Evolutionary conservation across 768 basidiomycete genomes (phyloP), one percentile per base, ranked within the genome.

Genomic region (Clavulina sp.): DNA sequence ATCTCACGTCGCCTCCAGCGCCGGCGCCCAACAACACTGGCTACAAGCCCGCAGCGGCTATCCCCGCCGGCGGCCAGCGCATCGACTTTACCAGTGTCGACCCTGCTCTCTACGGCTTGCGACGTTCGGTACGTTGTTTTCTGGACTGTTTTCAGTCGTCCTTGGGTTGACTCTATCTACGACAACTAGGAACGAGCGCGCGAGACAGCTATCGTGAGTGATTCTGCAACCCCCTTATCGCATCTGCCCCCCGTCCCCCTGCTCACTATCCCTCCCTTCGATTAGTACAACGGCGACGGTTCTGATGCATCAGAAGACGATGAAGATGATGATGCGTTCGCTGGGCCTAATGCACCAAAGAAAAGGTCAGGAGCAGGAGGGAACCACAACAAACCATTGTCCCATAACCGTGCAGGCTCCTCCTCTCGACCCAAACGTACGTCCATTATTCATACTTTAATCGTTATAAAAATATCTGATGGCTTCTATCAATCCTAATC

Each of bases 21-120:
- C 48, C 54, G 38, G 26, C 43, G 26, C 9, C 26, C 13, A 16
- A 9, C 24, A 16, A 9, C 13, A 16, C 26, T 9, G 9, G 9
- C 13, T 46, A 9, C 1, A 13, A 16, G 21, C 51, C 47, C 34
- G 24, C 36, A 7, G 46, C 21, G 18, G 33, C 43, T 32, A 47
- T 30, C 7, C 36, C 44, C 36, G 7, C n/a, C 28, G 21, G 3
- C 26, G 56, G 41, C 34, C 44, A 57, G 26, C 57, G 54, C 40
- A 56, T 58, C 36, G 56, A 58, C 48, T 30, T 57, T 28, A 36
- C 33, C n/a, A 54, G 56, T 28, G 56, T 50, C 4, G 61, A 61
- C 50, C 54, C 59, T 3, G 57, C 54, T 41, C 31, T 63, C 48
- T 63, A 62, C 36, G 61, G 61, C 5, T 41, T 63, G 9, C 50